phyloP scores from a whole-genome alignment of 805 yeast genomes.

The Saccharomycopsis vini region DNA sequence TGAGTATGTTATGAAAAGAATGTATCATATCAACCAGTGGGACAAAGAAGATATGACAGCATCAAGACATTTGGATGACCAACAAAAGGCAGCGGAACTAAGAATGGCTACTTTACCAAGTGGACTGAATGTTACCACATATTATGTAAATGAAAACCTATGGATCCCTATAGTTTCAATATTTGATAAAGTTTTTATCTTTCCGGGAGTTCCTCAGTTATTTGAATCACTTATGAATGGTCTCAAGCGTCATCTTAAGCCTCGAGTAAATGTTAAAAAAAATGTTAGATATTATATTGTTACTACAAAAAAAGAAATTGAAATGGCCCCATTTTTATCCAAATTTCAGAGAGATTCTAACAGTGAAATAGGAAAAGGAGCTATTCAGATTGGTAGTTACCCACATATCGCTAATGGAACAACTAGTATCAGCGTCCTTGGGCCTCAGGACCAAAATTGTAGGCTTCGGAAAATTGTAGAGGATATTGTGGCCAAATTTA shows the following conservation, averaged over 20 bases:
- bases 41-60: neutral
- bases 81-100: constrained; percentile 50
- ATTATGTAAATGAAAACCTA: constrained; percentile 41
- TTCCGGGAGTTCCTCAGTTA: constrained; percentile 80
- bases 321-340: constrained; percentile 55
- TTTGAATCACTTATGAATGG: constrained; percentile 47
- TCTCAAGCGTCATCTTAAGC: constrained; percentile 30
- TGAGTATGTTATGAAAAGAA: constrained; percentile 47
- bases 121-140: constrained; percentile 31
- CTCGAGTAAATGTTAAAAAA: constrained; percentile 26
- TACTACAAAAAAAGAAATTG: constrained; percentile 54
- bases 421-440: constrained; percentile 69
- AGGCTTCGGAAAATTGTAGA: too few relatives aligned
- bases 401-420: constrained; percentile 63
- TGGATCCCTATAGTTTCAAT: constrained; percentile 84
- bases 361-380: constrained; percentile 16
- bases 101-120: constrained; percentile 75
- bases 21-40: constrained; percentile 33
- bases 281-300: constrained; percentile 46
- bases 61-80: constrained; percentile 23
- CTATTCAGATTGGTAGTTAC: constrained; percentile 71
- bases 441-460: too few relatives aligned
- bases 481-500: too few relatives aligned
- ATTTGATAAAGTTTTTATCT: constrained; percentile 53
- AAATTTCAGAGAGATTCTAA: constrained; percentile 36